Conservation (phyloP, 139 green algal species). For the Chlorella sorokiniana region DNA sequence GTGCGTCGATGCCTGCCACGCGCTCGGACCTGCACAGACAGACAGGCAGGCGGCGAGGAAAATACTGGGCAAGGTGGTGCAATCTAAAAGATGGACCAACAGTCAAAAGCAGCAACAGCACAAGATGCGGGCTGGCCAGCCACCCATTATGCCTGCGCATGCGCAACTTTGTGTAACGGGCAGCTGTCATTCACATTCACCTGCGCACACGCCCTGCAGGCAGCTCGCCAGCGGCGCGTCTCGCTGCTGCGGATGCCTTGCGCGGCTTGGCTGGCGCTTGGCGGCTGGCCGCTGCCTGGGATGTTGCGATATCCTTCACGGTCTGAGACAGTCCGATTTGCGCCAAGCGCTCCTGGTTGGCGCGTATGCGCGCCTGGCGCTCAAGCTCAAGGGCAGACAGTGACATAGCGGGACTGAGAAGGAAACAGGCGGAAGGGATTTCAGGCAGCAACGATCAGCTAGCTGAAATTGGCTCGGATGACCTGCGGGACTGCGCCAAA, state of each 20-base stretch:
- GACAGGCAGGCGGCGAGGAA: too few species aligned
- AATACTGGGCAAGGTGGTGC: neutral
- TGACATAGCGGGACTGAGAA: neutral
- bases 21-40: conserved; percentile 8
- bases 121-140: neutral
- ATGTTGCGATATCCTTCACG: neutral
- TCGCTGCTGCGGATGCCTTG: neutral
- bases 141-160: neutral
- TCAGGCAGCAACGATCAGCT: neutral
- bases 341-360: neutral
- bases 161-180: neutral
- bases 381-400: neutral
- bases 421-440: neutral
- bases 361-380: neutral
- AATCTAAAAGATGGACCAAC: neutral
- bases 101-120: neutral
- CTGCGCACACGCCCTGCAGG: conserved; percentile 4
- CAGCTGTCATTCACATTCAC: neutral
- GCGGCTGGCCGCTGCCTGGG: neutral
- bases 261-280: neutral
- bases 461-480: neutral
- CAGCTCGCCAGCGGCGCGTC: neutral
- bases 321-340: conserved; percentile 10
- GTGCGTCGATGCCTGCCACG: conserved; percentile 34
- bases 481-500: too few species aligned